phyloP scores from a whole-genome alignment of 2,329 filamentous ascomycete species.

The Cytospora schulzeri region DNA sequence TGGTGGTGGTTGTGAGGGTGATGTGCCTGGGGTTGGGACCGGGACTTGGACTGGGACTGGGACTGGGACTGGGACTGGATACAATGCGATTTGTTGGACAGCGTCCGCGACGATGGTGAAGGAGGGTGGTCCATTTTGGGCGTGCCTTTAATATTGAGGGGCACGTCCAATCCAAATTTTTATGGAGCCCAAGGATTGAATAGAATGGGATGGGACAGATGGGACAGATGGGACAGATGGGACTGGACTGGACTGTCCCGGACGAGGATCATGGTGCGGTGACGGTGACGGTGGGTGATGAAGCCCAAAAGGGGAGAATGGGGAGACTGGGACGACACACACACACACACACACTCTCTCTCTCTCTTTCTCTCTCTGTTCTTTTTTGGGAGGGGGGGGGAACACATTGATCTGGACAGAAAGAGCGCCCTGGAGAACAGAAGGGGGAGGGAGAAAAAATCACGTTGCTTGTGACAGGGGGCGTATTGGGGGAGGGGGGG shows the following conservation, averaged over 20 bases:
- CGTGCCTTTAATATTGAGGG: conserved; percentile 26
- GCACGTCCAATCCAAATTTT: conserved; percentile 21
- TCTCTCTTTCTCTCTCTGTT: no score
- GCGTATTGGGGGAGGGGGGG: no score
- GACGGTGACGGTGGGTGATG: conserved; percentile 15
- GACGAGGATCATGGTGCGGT: conserved; percentile 1
- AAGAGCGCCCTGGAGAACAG: no score
- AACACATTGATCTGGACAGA: no score
- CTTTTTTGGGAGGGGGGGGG: no score
- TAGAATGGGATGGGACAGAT: conserved; percentile 17
- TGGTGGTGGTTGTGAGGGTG: conserved; percentile 3
- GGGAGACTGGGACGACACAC: no score
- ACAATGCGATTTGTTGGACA: conserved; percentile 66
- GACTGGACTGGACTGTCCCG: conserved; percentile 2
- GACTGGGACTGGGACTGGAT: conserved; percentile 64
- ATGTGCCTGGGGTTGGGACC: conserved; percentile 1
- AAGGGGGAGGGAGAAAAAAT: conserved; percentile 12
- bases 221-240: conserved; percentile 14
- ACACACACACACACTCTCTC: no score
- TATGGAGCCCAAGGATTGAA: conserved; percentile 24
- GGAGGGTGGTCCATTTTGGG: conserved; percentile 21
- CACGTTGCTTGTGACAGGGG: conserved; percentile 13
- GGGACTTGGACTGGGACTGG: not conserved
- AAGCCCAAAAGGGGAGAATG: conserved; percentile 17
- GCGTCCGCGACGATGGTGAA: conserved; percentile 66